A percentile compares a stretch with the other conserved stretches of the same genome.
Conservation (phyloP, 352 stramenopile species). For the Globisporangium emineosum region DNA sequence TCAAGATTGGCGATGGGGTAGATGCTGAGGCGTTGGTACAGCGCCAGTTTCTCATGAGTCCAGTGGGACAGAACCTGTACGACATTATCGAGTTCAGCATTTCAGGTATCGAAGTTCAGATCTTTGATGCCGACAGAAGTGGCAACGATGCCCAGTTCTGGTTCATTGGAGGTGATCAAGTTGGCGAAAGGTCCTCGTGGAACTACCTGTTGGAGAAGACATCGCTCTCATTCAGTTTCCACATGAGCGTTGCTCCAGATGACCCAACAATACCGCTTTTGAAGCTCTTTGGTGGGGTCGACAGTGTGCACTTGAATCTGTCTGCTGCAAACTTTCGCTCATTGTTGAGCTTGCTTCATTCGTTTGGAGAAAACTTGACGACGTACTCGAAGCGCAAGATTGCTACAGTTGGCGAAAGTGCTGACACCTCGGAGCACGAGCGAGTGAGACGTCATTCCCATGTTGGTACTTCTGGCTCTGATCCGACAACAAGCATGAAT, state of each 20-base stretch:
- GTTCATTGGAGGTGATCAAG: conserved; percentile 14
- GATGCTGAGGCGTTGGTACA: conserved; percentile 5
- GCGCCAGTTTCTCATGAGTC: conserved; percentile 16
- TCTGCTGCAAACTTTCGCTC: conserved; percentile 56
- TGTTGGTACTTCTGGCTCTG: conserved; percentile 4
- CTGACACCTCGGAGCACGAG: background rate
- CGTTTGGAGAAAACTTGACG: conserved; percentile 69
- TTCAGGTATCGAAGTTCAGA: conserved; percentile 74
- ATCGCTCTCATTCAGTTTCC: conserved; percentile 66
- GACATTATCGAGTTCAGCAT: conserved; percentile 76
- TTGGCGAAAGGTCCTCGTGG: conserved; percentile 26
- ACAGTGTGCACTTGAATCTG: conserved; percentile 72
- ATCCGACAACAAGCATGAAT: conserved; percentile 9
- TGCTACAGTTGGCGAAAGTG: conserved; percentile 8
- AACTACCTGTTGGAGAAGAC: conserved; percentile 74
- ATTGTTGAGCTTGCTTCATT: conserved; percentile 56
- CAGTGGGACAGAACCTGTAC: conserved; percentile 54
- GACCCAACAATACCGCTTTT: conserved; percentile 76
- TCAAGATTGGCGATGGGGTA: background rate
- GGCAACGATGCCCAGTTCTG: conserved; percentile 14
- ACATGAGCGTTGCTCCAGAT: conserved; percentile 72
- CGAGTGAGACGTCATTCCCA: background rate
- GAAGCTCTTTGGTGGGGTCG: conserved; percentile 69
- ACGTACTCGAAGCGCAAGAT: conserved; percentile 36
- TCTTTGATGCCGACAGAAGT: conserved; percentile 29